Conservation (phyloP, 2,329 filamentous ascomycete species). For the Massarina eburnea region DNA sequence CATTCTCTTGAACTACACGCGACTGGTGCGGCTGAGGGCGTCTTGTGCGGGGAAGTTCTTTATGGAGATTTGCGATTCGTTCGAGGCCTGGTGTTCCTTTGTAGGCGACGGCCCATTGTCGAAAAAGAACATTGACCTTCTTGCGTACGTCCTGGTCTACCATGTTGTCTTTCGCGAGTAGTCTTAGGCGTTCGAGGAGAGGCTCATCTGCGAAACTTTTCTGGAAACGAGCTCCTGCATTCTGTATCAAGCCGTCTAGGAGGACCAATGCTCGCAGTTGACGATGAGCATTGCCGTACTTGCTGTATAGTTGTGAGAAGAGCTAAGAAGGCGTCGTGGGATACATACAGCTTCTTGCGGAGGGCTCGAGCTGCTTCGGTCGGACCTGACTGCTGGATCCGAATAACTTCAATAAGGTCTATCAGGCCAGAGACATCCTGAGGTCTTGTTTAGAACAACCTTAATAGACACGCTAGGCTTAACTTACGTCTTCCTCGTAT, state of each 20-base stretch:
- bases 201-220: conserved; percentile 87
- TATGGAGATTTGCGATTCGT: conserved; percentile 76
- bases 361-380: conserved; percentile 88
- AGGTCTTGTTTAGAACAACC: conserved; percentile 1
- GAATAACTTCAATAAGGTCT: conserved; percentile 91
- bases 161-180: conserved; percentile 81
- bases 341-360: conserved; percentile 84
- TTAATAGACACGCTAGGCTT: neutral
- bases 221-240: conserved; percentile 86
- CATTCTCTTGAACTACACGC: conserved; percentile 80
- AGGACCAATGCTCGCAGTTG: conserved; percentile 87
- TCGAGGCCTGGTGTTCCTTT: conserved; percentile 78
- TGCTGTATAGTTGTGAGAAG: conserved; percentile 52
- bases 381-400: conserved; percentile 82
- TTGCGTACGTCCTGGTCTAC: conserved; percentile 84
- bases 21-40: conserved; percentile 70
- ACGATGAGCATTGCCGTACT: conserved; percentile 93
- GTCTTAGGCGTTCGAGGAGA: conserved; percentile 83
- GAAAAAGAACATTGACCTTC: conserved; percentile 85
- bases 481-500: conserved; percentile 72
- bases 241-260: conserved; percentile 91
- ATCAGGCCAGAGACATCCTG: conserved; percentile 80
- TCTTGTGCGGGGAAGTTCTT: conserved; percentile 63
- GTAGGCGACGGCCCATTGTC: conserved; percentile 82
- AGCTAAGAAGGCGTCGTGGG: neutral